Conservation (phyloP, 169 alveolate species). For the Plasmodium berghei region DNA sequence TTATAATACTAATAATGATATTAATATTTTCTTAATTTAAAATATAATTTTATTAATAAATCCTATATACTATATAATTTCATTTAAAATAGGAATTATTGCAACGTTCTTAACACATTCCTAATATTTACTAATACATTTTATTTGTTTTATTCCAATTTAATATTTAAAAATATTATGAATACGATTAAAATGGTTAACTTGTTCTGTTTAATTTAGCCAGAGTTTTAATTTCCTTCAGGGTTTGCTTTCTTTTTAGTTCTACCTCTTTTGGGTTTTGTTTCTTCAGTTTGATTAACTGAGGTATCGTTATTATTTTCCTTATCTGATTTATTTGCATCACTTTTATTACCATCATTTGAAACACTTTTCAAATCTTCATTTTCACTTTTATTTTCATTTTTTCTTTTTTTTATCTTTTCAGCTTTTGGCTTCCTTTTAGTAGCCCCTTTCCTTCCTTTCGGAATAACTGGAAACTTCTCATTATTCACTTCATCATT, state of each 20-base stretch:
- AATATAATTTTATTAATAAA: constrained; percentile 24
- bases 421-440: constrained; percentile 15
- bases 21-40: constrained; percentile 37
- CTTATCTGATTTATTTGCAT: constrained; percentile 35
- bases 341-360: constrained; percentile 65
- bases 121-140: constrained; percentile 39
- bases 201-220: constrained; percentile 26
- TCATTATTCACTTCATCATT: constrained; percentile 21
- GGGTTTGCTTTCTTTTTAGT: constrained; percentile 17
- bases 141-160: constrained; percentile 21
- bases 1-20: constrained; percentile 39
- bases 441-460: constrained; percentile 15
- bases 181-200: constrained; percentile 36
- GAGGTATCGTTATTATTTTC: constrained; percentile 43
- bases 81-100: constrained; percentile 10
- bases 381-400: constrained; percentile 38
- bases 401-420: constrained; percentile 33
- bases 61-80: constrained; percentile 20
- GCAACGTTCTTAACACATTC: constrained; percentile 11
- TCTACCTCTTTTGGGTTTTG: constrained; percentile 63
- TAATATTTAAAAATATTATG: constrained; percentile 24
- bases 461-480: constrained; percentile 33
- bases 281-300: constrained; percentile 25
- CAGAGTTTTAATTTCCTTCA: constrained; percentile 21
- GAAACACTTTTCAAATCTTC: constrained; percentile 46